These are phyloP conservation scores for Aphanocladium album DNA, from an alignment of 2,329 filamentous ascomycete species.

Conservation along the genomic window DNA sequence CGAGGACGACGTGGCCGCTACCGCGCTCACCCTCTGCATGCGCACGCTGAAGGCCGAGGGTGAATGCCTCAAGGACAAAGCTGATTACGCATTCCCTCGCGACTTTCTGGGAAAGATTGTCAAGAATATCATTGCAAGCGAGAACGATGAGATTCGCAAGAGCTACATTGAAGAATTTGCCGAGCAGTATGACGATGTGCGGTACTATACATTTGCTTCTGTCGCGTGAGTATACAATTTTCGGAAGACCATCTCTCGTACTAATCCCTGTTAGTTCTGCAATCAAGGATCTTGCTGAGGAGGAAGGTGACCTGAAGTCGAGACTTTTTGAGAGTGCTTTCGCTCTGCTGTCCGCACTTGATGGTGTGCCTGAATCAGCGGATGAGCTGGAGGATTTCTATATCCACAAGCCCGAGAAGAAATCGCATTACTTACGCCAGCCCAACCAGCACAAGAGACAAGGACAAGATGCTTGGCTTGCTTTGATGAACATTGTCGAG, in stretches of 20 bases:
- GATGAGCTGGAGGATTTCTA: conserved; percentile 68
- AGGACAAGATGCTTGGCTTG: conserved; percentile 83
- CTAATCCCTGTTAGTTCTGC: conserved; percentile 20
- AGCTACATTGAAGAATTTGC: conserved; percentile 76
- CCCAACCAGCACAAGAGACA: conserved; percentile 68
- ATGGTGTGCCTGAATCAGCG: conserved; percentile 62
- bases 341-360: conserved; percentile 59
- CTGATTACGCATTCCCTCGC: conserved; percentile 65
- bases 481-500: conserved; percentile 63
- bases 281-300: conserved; percentile 21
- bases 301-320: conserved; percentile 13
- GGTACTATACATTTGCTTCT: conserved; percentile 74
- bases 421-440: conserved; percentile 61
- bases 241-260: conserved; percentile 14
- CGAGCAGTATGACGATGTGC: conserved; percentile 75
- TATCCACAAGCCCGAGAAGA: conserved; percentile 58
- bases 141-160: conserved; percentile 55
- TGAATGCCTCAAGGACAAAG: conserved; percentile 53
- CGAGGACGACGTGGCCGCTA: conserved; percentile 59
- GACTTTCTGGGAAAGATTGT: conserved; percentile 63
- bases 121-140: conserved; percentile 52
- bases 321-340: conserved; percentile 52
- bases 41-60: conserved; percentile 76
- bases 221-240: conserved; percentile 55
- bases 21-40: conserved; percentile 76